Base-by-base conservation (phyloP, 805 yeast genomes). In the Wickerhamomyces canadensis region DNA sequence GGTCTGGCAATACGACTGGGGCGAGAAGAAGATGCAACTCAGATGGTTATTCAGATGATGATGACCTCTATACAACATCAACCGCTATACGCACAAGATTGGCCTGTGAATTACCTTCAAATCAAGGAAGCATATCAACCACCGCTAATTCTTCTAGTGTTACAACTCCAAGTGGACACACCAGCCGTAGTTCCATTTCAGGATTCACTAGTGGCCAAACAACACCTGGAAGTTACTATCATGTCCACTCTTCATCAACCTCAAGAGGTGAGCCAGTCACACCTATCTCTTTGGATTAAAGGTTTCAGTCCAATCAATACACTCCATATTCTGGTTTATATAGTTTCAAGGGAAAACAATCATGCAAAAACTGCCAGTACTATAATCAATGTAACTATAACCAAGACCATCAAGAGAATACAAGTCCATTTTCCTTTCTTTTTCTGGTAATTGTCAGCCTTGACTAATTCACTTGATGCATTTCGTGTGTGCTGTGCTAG, bases 401-500 rank as follows among this genome's bases (percentile, higher is more conserved):
- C 61, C 33, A 85, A 55, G 1, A 80, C 74, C 13, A 76, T 63
- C 34, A 88, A 61, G 13, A 84, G 49, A 7, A 83, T 69, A 55
- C 88, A 78, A 24, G 84, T 73, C 79, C 95, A 88, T 50, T 76
- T 80, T 2, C 88, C 71, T 47, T 79, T 77, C 37, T 67, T 62
- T 47, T 71, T 70, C 55, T 87, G 95, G 48, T 84, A 80, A 34
- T 78, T 77, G 44, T 87, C 78, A 5, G 96, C 96, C 50, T 76
- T 78, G 9, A 58, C 59, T 34, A 89, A 67, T 52, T 88, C 94
- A 16, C 73, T 70, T 22, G 77, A 71, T 0, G 96, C 95, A 37
- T 71, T 71, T 38, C 78, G 80, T 6, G 85, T 73, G 50, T 84
- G 81, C 17, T 65, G 70, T 6, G 80, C 75, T 42, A 82, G 65